Conservation (phyloP, 1,139 yeast genomes). For the Hemisphaericaspora xylofermentans region DNA sequence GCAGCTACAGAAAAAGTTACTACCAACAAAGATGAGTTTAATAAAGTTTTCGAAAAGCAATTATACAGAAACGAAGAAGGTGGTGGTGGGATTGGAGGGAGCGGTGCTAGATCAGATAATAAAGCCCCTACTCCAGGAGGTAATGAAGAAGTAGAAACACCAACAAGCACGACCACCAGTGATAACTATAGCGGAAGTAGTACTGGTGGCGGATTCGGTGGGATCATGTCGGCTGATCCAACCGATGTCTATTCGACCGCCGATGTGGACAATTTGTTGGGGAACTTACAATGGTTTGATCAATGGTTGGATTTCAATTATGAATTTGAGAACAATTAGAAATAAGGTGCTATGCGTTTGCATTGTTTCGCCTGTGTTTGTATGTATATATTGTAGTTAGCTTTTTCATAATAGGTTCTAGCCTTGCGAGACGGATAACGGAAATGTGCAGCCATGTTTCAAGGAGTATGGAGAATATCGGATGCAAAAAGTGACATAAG, state of each 20-base stretch:
- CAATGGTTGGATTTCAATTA: conserved; percentile 43
- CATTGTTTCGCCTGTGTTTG: too few species aligned
- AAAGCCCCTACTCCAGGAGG: conserved; percentile 2
- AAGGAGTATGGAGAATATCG: conserved; percentile 1
- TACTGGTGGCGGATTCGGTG: conserved; percentile 1
- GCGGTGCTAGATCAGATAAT: too few species aligned
- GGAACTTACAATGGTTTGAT: conserved; percentile 58
- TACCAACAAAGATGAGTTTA: conserved; percentile 18
- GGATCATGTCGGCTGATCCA: conserved; percentile 9
- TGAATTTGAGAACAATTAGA: conserved; percentile 14
- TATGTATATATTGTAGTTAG: background rate
- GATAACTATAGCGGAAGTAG: conserved; percentile 3
- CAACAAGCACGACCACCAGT: conserved; percentile 11
- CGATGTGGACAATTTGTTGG: conserved; percentile 33
- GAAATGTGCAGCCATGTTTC: too few species aligned
- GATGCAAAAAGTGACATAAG: too few species aligned
- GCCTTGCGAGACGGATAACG: too few species aligned
- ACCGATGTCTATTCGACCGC: conserved; percentile 10
- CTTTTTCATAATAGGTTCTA: too few species aligned
- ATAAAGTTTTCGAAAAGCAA: conserved; percentile 24
- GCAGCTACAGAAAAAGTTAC: conserved; percentile 8
- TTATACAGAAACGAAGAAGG: conserved; percentile 16
- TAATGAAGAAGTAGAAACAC: conserved; percentile 8
- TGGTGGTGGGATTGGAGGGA: too few species aligned
- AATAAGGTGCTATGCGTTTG: too few species aligned